These are phyloP conservation scores for Plasmodium gaboni DNA, from an alignment of 169 alveolate species.

Conservation along the genomic window DNA sequence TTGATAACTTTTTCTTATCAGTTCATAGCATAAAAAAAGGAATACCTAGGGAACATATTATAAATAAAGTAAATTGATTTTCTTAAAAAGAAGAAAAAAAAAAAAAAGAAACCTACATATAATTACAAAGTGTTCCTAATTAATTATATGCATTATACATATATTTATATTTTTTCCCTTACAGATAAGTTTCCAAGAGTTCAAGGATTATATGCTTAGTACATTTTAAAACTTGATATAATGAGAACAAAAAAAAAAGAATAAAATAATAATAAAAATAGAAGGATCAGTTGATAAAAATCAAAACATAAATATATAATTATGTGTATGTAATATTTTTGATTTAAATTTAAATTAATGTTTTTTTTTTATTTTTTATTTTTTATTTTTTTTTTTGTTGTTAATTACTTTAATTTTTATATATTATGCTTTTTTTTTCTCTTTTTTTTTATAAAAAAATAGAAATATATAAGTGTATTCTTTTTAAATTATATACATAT, in stretches of 20 bases:
- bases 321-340: too few relatives aligned
- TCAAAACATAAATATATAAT: neutral
- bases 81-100: neutral
- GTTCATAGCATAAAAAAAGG: constrained; percentile 35
- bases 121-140: neutral
- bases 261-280: neutral
- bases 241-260: neutral
- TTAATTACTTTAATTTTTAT: too few relatives aligned
- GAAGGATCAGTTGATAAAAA: constrained; percentile 3
- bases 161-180: neutral
- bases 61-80: constrained; percentile 30
- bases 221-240: constrained; percentile 41
- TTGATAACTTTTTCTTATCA: constrained; percentile 61
- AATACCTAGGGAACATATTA: constrained; percentile 29
- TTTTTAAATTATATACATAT: constrained; percentile 20
- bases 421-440: neutral
- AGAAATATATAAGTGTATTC: neutral
- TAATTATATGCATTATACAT: neutral
- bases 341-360: too few relatives aligned
- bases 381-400: neutral
- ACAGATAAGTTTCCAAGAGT: constrained; percentile 67
- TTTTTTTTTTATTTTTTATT: neutral
- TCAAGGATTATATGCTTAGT: constrained; percentile 54
- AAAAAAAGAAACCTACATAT: neutral
- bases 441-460: neutral